These are phyloP conservation scores for Solanum phureja DNA, from an alignment of 257 asterid species.

Conservation along the genomic window DNA sequence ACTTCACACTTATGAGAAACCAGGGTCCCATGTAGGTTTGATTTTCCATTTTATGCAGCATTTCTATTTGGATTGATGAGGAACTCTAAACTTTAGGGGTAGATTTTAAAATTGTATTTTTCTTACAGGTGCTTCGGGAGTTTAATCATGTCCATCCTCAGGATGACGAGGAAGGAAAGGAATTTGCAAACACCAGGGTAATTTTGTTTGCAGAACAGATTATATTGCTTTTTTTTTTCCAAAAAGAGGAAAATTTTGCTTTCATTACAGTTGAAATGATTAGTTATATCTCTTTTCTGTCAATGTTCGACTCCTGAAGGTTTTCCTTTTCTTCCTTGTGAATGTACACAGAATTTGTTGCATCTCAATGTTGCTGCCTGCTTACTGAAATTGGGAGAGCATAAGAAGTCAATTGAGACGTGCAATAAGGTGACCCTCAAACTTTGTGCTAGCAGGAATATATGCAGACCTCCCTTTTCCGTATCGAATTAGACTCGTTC, in stretches of 20 bases:
- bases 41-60: not conserved
- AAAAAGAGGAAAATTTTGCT: not conserved
- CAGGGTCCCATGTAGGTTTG: not conserved
- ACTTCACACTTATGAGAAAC: not conserved
- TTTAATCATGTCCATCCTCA: slow-evolving; percentile 98
- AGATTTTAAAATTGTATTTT: not conserved
- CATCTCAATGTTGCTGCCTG: slow-evolving; percentile 98
- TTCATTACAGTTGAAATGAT: not conserved
- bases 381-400: slow-evolving; percentile 81
- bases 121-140: slow-evolving; percentile 78
- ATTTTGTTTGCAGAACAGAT: slow-evolving; percentile 9
- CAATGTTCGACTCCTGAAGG: not conserved
- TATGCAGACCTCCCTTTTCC: not conserved
- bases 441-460: not conserved
- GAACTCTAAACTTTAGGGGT: not conserved
- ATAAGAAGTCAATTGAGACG: slow-evolving; percentile 73
- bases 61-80: not conserved
- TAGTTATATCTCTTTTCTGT: not conserved
- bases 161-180: slow-evolving; percentile 95
- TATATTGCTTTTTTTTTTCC: not conserved
- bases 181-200: slow-evolving; percentile 81
- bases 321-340: slow-evolving; percentile 3
- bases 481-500: not conserved
- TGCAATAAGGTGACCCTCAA: slow-evolving; percentile 70
- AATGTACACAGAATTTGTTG: slow-evolving; percentile 59